These are phyloP conservation scores for Hysterangium stoloniferum DNA, from an alignment of 768 basidiomycete genomes.

Conservation along the genomic window DNA sequence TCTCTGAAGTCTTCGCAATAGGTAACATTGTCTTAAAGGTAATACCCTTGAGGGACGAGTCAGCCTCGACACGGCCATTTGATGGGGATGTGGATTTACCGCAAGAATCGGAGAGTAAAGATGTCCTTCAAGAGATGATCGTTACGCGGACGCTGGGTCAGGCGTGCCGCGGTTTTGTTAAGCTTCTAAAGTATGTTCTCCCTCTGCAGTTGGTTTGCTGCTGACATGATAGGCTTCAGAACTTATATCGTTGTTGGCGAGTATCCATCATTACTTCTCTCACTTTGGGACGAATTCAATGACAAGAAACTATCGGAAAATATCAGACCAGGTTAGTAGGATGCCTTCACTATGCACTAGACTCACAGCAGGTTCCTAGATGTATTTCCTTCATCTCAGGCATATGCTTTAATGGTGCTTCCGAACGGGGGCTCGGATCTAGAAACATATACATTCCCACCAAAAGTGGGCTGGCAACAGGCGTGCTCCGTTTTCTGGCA, in stretches of 20 bases:
- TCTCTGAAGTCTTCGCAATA: conserved; percentile 92
- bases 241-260: conserved; percentile 80
- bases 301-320: conserved; percentile 72
- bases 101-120: conserved; percentile 61
- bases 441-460: conserved; percentile 70
- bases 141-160: conserved; percentile 73
- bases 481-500: conserved; percentile 91
- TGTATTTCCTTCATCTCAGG: conserved; percentile 64
- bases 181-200: conserved; percentile 42
- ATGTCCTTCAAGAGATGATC: conserved; percentile 74
- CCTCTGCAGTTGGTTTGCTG: not conserved
- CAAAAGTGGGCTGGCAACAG: conserved; percentile 71
- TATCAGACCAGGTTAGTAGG: conserved; percentile 65
- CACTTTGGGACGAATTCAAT: conserved; percentile 84
- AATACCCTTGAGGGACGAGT: conserved; percentile 64
- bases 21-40: conserved; percentile 87
- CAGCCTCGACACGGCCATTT: conserved; percentile 11
- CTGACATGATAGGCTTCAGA: conserved; percentile 27
- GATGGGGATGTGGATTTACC: conserved; percentile 46
- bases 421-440: conserved; percentile 88
- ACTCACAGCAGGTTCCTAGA: conserved; percentile 36
- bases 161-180: conserved; percentile 70
- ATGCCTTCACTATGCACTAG: conserved; percentile 10
- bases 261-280: conserved; percentile 74
- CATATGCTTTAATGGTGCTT: conserved; percentile 85